These are phyloP conservation scores for Thalassiosira livingstoniorum DNA, from an alignment of 352 stramenopile genomes.

Conservation along the genomic window DNA sequence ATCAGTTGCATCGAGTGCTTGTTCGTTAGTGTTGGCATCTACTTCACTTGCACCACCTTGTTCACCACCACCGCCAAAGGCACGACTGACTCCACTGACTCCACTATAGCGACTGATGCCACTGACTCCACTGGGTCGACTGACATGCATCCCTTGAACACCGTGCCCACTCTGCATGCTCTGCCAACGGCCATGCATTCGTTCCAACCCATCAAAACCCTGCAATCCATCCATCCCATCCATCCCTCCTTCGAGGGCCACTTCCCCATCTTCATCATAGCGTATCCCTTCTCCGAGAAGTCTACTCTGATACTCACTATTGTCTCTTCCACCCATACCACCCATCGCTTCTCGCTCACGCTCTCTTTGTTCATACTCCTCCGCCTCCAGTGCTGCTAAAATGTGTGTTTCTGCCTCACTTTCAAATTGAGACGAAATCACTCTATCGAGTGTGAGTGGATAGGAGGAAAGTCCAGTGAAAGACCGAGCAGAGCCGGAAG, in stretches of 20 bases:
- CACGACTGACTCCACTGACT: background rate
- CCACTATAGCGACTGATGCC: background rate
- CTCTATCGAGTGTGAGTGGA: slow-evolving; percentile 20
- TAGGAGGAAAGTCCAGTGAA: too few relatives aligned
- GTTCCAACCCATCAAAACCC: too few relatives aligned
- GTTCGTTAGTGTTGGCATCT: background rate
- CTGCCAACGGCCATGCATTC: too few relatives aligned
- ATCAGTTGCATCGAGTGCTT: background rate
- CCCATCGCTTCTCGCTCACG: background rate
- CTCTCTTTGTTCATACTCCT: slow-evolving; percentile 8
- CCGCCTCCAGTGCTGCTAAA: slow-evolving; percentile 43
- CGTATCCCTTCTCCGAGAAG: background rate
- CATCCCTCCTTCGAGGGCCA: background rate
- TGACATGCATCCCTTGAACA: too few relatives aligned
- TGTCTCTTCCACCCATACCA: background rate
- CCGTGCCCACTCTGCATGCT: too few relatives aligned
- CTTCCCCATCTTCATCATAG: background rate
- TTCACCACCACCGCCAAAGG: background rate
- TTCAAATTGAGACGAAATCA: slow-evolving; percentile 52
- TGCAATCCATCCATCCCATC: background rate
- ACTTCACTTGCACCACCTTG: slow-evolving; percentile 27
- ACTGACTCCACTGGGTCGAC: too few relatives aligned
- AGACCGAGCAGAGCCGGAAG: too few relatives aligned
- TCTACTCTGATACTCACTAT: background rate
- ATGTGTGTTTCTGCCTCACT: slow-evolving; percentile 55